phyloP scores from a whole-genome alignment of 768 basidiomycete genomes.

The Cystofilobasidium capitatum region DNA sequence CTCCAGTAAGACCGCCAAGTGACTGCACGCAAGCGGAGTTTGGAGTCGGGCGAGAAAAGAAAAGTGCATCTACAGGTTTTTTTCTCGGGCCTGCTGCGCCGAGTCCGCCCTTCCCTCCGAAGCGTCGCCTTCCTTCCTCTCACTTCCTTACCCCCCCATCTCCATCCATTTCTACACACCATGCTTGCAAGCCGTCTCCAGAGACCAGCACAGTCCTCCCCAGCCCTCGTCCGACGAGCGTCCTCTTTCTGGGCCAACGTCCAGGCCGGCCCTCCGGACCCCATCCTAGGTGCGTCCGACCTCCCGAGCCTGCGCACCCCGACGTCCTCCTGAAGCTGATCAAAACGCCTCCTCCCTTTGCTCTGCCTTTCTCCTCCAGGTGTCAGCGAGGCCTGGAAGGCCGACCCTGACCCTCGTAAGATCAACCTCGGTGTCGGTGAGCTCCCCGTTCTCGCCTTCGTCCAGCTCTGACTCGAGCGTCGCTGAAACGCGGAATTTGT shows the following conservation, averaged over 20 bases:
- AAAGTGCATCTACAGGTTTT: too few species aligned
- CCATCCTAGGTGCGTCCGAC: constrained; percentile 66
- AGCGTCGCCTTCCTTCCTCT: too few species aligned
- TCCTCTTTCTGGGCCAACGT: constrained; percentile 75
- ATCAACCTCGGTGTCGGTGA: constrained; percentile 98
- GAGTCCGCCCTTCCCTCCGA: too few species aligned
- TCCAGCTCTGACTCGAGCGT: background rate
- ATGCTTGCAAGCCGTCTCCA: background rate
- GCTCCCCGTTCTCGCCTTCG: background rate
- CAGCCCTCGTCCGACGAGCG: constrained; percentile 31
- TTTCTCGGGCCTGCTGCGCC: too few species aligned
- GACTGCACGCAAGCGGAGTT: too few species aligned
- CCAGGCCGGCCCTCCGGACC: constrained; percentile 79
- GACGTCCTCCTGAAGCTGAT: background rate
- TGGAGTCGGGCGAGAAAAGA: too few species aligned
- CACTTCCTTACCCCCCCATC: too few species aligned
- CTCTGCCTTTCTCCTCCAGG: constrained; percentile 27
- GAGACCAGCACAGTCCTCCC: background rate
- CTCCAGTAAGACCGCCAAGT: too few species aligned
- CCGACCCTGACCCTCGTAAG: constrained; percentile 80
- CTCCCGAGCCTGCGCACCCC: background rate
- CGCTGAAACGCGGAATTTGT: background rate
- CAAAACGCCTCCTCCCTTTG: background rate
- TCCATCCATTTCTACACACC: background rate
- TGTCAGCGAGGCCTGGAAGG: constrained; percentile 90